Evolutionary conservation across 139 green algal species (phyloP), one percentile per base, ranked within the genome.

Genomic region (Chlamydomonas eustigma): DNA sequence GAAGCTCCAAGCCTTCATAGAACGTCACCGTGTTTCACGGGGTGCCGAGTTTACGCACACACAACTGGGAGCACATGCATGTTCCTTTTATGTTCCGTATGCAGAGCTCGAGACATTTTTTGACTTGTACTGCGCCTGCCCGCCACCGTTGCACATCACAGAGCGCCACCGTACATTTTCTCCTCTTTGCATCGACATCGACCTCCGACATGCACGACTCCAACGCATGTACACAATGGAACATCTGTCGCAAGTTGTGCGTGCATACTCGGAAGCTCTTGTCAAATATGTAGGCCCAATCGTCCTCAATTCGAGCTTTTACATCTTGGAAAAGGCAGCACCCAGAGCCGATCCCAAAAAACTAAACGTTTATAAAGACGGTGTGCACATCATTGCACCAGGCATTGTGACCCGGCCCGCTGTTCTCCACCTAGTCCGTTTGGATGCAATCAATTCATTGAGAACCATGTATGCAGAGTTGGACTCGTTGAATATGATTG

Each of bases 361-460:
- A 70, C 12, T 12, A 37, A 70, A 70, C 5, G 8, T 70, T 5
- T 32, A 71, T 25, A 77, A 77, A 36, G 72, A 77, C 51, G 72
- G 72, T 2, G 4, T 77, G 4, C 72, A 77, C 51, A 3, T 77
- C 32, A 12, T 71, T 4, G 65, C 71, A 33, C 72, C 72, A 32
- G 28, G 37, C 5, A 58, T 77, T 3, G 50, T 71, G 18, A 77
- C 72, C 34, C 72, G 6, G 35, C 4, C 6, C 2, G 2, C 32
- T 25, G 50, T 50, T 4, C 50, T 71, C 51, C 3, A 33, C 2
- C 6, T 71, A 3, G 2, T 70, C 2, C 30, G 72, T 25, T 31
- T 30, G 2, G 31, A 3, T 34, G 50, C 65, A 34, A 38, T 67
- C 8, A 8, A 39, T 6, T 51, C 6, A 50, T 35, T 44, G 32